A percentile compares a stretch with the other conserved stretches of the same genome.
Evolutionary conservation across 1,284 basidiomycete species (phyloP).

Genomic region (Ganoderma lingzhi): DNA sequence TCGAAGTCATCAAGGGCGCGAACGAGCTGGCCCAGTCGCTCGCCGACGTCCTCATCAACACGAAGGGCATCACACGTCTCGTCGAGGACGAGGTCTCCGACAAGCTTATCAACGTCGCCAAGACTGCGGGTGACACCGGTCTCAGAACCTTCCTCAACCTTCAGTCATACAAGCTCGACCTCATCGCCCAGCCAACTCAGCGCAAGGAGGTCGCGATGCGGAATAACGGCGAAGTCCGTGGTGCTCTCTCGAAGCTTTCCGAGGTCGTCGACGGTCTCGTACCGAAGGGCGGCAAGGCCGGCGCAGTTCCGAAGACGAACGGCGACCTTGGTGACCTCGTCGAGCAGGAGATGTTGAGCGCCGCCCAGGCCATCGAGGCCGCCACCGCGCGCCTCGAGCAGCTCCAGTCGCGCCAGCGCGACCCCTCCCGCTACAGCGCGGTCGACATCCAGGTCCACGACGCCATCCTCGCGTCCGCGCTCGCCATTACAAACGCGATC

Average conservation of each 20-base stretch:
- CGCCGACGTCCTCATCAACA: conserved; percentile 90
- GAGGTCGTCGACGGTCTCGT: conserved; percentile 88
- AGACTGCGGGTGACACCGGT: conserved; percentile 86
- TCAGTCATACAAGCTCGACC: conserved; percentile 93
- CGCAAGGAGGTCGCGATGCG: conserved; percentile 90
- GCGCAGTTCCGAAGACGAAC: conserved; percentile 73
- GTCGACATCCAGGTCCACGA: conserved; percentile 98
- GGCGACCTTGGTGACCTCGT: conserved; percentile 98
- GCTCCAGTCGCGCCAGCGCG: conserved; percentile 90
- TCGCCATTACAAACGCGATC: conserved; percentile 96
- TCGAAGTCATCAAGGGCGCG: conserved; percentile 97
- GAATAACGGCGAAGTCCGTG: conserved; percentile 88
- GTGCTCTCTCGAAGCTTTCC: conserved; percentile 85
- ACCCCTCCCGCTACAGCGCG: conserved; percentile 85
- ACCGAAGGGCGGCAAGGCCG: conserved; percentile 83
- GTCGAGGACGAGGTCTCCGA: conserved; percentile 91
- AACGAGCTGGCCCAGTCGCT: conserved; percentile 97
- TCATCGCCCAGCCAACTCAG: conserved; percentile 72
- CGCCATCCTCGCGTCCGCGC: conserved; percentile 92
- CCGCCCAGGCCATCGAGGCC: conserved; percentile 92
- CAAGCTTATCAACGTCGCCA: conserved; percentile 89
- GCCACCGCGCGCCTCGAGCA: conserved; percentile 92
- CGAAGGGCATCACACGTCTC: conserved; percentile 95
- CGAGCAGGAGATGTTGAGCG: conserved; percentile 95
- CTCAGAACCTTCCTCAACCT: conserved; percentile 95